Evolutionary conservation across 2,329 filamentous ascomycete species (phyloP), one percentile per base, ranked within the genome.

Genomic region (Cladorrhinum sp.): DNA sequence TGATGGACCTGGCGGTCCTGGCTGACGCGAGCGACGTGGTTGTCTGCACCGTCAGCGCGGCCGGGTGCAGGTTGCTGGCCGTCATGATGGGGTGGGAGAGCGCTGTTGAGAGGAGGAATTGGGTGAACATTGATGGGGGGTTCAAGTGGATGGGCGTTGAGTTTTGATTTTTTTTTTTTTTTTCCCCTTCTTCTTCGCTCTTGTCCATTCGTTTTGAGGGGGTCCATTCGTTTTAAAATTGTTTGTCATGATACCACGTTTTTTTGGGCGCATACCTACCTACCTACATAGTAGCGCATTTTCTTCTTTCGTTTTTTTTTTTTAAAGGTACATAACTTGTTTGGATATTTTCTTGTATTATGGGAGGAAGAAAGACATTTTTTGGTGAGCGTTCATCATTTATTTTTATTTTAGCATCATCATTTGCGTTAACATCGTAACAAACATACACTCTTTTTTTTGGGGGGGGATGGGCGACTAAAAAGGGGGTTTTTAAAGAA

Each of bases 61-160:
- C 81, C 74, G 85, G 85, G 0, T 96, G 92, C 72, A 82, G 90
- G 22, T 69, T 96, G 57, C 72, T 96, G 63, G 92, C 85, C 1
- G 90, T 96, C 45, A 92, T 96, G 87, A 86, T 95, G 85, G 92
- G 92, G 0, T 93, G 90, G 90, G 88, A 93, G 38, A 80, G 79
- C 27, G 85, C 82, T 4, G 80, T 92, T 62, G 77, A 78, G 32
- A 73, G 79, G 18, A 81, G 79, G 1, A 78, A 80, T 50, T 96
- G 91, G 90, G 79, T 85, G 61, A 96, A 96, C 74, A 83, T 96
- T n/a, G 90, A 93, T 71, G 88, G 88, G 1, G 81, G 81, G 12
- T 86, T 82, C 66, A 78, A 79, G 12, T 91, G 89, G 89, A 80
- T 74, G 7, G 81, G 78, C 13, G 72, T 67, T 9, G 61, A 55